Percentiles rank a stretch among this genome's conserved stretches.
These are phyloP conservation scores for Fusarium nelsonii DNA, from an alignment of 2,329 filamentous ascomycete genomes.

Conservation along the genomic window DNA sequence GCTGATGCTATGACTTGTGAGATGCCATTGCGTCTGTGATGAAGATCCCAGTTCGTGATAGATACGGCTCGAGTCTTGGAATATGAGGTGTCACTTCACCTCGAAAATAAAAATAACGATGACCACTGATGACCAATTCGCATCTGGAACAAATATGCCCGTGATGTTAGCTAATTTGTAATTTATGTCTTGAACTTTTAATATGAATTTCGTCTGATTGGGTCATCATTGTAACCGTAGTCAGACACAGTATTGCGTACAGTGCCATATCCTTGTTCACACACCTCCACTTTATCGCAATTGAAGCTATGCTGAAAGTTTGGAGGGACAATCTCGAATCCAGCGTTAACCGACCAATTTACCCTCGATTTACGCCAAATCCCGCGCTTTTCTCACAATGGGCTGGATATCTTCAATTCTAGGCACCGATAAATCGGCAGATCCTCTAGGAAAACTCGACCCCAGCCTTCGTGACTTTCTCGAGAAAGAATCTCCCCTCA, in stretches of 20 bases:
- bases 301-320: constrained; percentile 38
- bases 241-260: constrained; percentile 37
- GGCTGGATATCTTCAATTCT: constrained; percentile 70
- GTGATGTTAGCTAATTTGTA: background rate
- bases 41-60: background rate
- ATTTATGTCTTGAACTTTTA: background rate
- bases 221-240: background rate
- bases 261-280: constrained; percentile 29
- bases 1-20: constrained; percentile 12
- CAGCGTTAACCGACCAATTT: constrained; percentile 3
- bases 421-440: constrained; percentile 60
- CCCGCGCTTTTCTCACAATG: constrained; percentile 55
- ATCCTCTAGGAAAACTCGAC: constrained; percentile 81
- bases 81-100: constrained; percentile 1
- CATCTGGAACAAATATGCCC: background rate
- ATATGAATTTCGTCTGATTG: background rate
- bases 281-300: constrained; percentile 38
- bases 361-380: background rate
- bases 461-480: constrained; percentile 87
- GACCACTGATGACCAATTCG: constrained; percentile 4
- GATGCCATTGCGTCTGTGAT: constrained; percentile 15
- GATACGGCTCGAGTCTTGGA: constrained; percentile 8
- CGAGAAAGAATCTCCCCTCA: constrained; percentile 82
- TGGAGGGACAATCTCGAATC: constrained; percentile 20
- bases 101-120: constrained; percentile 13